Evolutionary conservation across 2,329 filamentous ascomycete genomes (phyloP), one percentile per base, ranked within the genome.

Genomic region (Allantophomopsis lycopodina): DNA sequence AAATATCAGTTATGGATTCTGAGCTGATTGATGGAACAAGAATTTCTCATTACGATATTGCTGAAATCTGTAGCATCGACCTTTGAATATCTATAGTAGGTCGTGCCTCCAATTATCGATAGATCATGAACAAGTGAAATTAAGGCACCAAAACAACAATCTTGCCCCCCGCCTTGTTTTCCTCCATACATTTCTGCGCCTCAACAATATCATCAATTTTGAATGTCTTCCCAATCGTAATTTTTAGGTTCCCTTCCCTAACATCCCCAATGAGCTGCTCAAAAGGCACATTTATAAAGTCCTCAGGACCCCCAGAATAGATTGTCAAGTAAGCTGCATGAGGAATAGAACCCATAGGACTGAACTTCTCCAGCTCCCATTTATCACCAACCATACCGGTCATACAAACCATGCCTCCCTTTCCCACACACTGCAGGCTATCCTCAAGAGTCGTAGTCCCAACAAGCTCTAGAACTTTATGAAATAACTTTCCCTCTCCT

Each of bases 121-220:
- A 20, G 18, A 20, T 20, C 18, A 20, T 20, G 18, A 20, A 7
- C 18, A 20, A 20, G 18, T 32, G 31, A 8, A 15, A 13, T 8
- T 8, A 32, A 32, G 12, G 13, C 4, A 32, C 31, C 21, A 58
- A 32, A 10, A 67, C 54, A 3, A 67, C 63, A 37, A 66, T 60
- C 45, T 67, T 68, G 10, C 63, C 65, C 10, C 57, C 57, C 1
- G 61, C 63, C 31, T 49, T 54, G 44, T 63, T 63, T 35, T 56
- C 53, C 42, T 68, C 64, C 64, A 66, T 66, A 35, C 52, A 50
- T 15, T 51, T 47, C 53, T 68, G 64, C 2, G 63, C 65, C 42
- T 66, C 57, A 2, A 58, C 61, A 51, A 68, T 65, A 37, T 67
- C 54, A 34, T 65, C 60, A 32, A 68, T 50, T 37, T 51, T 49